Base-by-base conservation (phyloP, 495 filamentous ascomycete species). In the Paragyromitra xinjiangensis region DNA sequence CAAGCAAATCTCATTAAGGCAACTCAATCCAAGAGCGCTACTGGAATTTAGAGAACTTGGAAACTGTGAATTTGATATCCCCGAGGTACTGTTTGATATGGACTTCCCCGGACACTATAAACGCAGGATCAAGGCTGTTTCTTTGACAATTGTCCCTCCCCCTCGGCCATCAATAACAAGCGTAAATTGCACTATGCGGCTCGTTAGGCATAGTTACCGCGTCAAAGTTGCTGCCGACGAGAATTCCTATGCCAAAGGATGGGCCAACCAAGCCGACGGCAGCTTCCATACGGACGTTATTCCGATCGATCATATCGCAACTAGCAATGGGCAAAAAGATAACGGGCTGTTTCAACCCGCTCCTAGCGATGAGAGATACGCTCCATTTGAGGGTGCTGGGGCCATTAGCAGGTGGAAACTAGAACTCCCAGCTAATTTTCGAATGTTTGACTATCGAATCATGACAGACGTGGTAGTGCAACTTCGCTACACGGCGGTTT, bases 71-170 rank as follows among this genome's bases (percentile, higher is more conserved):
- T 81, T 84, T 39, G 62, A 45, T 67, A 63, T 86, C 2, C 81
- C 83, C 4, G 85, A 85, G 77, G 53, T 83, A 1, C 69, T 85
- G 0, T 85, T 84, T 63, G 85, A 87, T 67, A 62, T 85, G 26
- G 85, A 87, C 78, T 85, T 83, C 63, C 85, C 85, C 8, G 85
- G 85, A 16, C 85, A 86, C 77, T 86, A 83, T 81, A 66, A 51
- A n/a, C 84, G 85, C 0, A 79, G 83, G 7, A 84, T 85, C 75
- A 71, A 69, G 39, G 62, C 77, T 24, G 64, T 77, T n/a, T 37
- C 42, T 12, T 22, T 84, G 22, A 61, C 73, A 6, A 80, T 84
- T 48, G 8, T 14, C 80, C 64, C 82, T 0, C 82, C 79, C 75
- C 48, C 84, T 1, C 72, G 82, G 24, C 84, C 82, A 0, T 82